phyloP scores from a whole-genome alignment of 2,329 filamentous ascomycete species.

The Geoglossum cookeanum region DNA sequence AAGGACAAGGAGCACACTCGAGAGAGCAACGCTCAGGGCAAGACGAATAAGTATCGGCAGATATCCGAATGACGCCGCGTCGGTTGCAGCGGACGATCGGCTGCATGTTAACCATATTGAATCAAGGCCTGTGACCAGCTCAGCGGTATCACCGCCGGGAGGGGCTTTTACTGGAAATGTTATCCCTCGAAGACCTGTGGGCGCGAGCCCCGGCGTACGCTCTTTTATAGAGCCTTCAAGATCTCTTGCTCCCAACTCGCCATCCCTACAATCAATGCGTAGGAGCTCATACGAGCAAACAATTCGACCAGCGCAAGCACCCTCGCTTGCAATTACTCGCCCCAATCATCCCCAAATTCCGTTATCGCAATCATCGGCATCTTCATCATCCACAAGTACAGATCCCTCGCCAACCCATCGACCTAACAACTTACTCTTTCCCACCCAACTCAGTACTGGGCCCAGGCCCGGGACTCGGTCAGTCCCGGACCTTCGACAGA shows the following conservation, averaged over 20 bases:
- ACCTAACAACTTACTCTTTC: background rate
- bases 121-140: background rate
- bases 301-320: background rate
- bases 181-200: conserved; percentile 1
- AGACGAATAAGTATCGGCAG: background rate
- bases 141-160: background rate
- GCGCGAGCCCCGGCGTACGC: background rate
- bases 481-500: background rate
- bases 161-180: background rate
- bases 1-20: conserved; percentile 1
- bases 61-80: background rate
- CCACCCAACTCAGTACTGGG: background rate
- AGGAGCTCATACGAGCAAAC: background rate
- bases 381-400: background rate
- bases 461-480: background rate
- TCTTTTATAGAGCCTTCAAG: background rate
- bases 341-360: background rate
- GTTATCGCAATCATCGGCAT: background rate
- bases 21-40: conserved; percentile 1
- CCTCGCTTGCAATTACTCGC: background rate
- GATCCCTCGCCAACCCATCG: background rate
- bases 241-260: background rate
- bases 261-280: background rate
- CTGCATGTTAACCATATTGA: background rate
- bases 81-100: background rate